Evolutionary conservation across 1,284 basidiomycete species (phyloP).

Genomic region (Sanghuangporus baumii): DNA sequence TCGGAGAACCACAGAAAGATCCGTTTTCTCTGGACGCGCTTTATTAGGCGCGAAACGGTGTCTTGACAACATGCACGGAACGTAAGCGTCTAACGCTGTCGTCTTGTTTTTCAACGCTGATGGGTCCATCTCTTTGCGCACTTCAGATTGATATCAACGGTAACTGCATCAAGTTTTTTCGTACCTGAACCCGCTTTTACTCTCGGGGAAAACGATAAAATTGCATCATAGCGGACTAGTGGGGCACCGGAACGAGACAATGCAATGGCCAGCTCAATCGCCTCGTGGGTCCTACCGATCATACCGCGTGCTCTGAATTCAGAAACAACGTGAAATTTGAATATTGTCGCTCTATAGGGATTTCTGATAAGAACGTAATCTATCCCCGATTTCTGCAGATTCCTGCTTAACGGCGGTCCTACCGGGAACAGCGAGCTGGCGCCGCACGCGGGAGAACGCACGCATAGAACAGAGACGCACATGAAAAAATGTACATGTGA

Average conservation of each 20-base stretch:
- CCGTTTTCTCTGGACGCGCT: not conserved
- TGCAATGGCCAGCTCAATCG: too few relatives aligned
- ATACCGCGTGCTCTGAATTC: not conserved
- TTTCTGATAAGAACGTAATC: slow-evolving; percentile 4
- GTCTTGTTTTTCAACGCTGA: not conserved
- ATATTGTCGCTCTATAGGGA: not conserved
- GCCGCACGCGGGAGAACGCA: not conserved
- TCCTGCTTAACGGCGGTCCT: not conserved
- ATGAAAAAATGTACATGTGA: not conserved
- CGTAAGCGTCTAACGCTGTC: not conserved
- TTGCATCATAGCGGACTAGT: not conserved
- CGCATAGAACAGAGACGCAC: not conserved
- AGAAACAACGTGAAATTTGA: not conserved
- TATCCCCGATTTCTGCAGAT: not conserved
- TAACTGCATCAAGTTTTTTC: not conserved
- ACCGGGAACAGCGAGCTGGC: not conserved
- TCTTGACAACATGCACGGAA: not conserved
- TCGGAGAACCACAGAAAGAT: not conserved
- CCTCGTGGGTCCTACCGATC: not conserved
- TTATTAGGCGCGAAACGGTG: not conserved
- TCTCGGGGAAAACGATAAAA: not conserved
- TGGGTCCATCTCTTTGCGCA: not conserved
- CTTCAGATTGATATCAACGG: not conserved
- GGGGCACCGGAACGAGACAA: not conserved
- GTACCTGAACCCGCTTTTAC: not conserved